Conservation (phyloP, 768 basidiomycete species). For the Boletellus sp. region DNA sequence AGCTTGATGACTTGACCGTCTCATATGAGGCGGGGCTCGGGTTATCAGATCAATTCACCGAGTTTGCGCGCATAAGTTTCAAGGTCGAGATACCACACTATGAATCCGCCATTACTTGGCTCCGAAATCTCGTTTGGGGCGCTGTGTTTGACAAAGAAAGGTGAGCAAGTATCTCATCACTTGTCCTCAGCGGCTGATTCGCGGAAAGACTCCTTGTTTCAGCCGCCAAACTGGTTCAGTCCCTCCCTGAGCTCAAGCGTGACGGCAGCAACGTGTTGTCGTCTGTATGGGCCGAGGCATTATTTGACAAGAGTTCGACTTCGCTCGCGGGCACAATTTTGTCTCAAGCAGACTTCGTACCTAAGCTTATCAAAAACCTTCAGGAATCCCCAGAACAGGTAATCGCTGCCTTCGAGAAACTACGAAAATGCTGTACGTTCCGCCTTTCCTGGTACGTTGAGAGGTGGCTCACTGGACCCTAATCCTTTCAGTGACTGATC, state of each 20-base stretch:
- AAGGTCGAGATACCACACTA: slow-evolving; percentile 84
- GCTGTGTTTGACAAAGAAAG: slow-evolving; percentile 76
- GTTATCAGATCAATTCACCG: slow-evolving; percentile 60
- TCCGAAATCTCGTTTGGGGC: slow-evolving; percentile 75
- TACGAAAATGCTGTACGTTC: slow-evolving; percentile 62
- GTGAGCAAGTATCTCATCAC: slow-evolving; percentile 35
- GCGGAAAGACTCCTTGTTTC: slow-evolving; percentile 68
- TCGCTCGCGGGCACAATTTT: slow-evolving; percentile 66
- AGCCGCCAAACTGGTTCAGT: slow-evolving; percentile 85
- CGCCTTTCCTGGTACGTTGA: background rate
- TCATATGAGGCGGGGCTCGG: slow-evolving; percentile 76
- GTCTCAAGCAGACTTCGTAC: slow-evolving; percentile 74
- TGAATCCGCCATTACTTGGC: slow-evolving; percentile 79
- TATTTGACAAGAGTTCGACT: slow-evolving; percentile 69
- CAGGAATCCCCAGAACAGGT: slow-evolving; percentile 71
- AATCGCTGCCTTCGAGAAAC: slow-evolving; percentile 68
- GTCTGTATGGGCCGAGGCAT: slow-evolving; percentile 62
- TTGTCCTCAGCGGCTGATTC: slow-evolving; percentile 1
- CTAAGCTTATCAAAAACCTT: slow-evolving; percentile 65
- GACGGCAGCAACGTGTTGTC: slow-evolving; percentile 78
- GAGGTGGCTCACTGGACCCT: background rate
- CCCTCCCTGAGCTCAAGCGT: slow-evolving; percentile 87
- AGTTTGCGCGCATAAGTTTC: slow-evolving; percentile 70
- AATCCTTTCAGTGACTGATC: slow-evolving; percentile 63
- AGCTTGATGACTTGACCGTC: slow-evolving; percentile 88